Evolutionary conservation across 331 rosid species (phyloP).

Genomic region (Malus hybrid): DNA sequence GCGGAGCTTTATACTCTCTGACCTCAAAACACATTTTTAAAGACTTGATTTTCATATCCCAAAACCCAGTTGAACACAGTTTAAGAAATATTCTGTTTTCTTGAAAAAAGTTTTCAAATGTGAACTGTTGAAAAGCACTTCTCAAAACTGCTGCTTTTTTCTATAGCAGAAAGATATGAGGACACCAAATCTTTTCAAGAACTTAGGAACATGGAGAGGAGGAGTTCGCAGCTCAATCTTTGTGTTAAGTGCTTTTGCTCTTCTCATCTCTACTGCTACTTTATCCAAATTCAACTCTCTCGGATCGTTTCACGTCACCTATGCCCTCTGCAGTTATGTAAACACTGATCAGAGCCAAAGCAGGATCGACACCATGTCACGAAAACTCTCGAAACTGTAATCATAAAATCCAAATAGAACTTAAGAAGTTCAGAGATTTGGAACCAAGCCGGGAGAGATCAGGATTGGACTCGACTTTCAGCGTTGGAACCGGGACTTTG

Average conservation of each 20-base stretch:
- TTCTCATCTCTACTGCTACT: conserved; percentile 35
- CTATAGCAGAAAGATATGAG: conserved; percentile 20
- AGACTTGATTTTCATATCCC: too few species aligned
- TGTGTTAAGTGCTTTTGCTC: conserved; percentile 25
- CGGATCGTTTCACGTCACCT: conserved; percentile 29
- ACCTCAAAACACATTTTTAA: conserved; percentile 4
- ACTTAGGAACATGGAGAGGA: conserved; percentile 41
- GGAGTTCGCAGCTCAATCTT: conserved; percentile 31
- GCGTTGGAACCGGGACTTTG: conserved; percentile 77
- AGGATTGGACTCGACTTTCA: conserved; percentile 61
- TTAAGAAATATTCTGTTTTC: too few species aligned
- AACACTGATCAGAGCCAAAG: conserved; percentile 1
- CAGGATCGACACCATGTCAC: conserved; percentile 18
- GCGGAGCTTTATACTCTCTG: conserved; percentile 14
- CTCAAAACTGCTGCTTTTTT: not conserved
- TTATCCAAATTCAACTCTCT: conserved; percentile 27
- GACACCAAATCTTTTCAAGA: conserved; percentile 24
- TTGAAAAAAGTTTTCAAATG: too few species aligned
- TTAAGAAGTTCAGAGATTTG: conserved; percentile 27
- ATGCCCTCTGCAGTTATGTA: conserved; percentile 27
- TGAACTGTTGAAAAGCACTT: not conserved
- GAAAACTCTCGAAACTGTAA: conserved; percentile 21
- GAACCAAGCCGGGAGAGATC: conserved; percentile 45
- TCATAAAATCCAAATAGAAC: conserved; percentile 37
- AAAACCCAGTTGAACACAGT: too few species aligned